A percentile compares a stretch with the other conserved stretches of the same genome.
Conservation (phyloP, 495 filamentous ascomycete genomes). For the Entonaema liquescens region DNA sequence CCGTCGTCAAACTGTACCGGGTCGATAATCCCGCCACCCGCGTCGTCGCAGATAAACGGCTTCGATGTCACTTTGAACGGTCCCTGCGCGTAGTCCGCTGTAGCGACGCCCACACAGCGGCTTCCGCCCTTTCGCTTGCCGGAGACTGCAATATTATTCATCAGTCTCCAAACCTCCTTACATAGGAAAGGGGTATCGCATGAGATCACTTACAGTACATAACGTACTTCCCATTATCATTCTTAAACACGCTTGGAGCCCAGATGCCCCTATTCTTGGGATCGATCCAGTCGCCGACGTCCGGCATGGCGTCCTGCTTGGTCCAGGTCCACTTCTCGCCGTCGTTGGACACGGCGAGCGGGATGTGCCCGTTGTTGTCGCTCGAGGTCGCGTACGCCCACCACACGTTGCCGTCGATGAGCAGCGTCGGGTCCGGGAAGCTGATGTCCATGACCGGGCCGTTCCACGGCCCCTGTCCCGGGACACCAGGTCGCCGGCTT, state of each 20-base stretch:
- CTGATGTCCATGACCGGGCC: slow-evolving; percentile 20
- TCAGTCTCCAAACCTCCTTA: no score
- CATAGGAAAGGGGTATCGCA: neutral
- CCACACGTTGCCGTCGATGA: slow-evolving; percentile 14
- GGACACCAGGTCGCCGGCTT: neutral
- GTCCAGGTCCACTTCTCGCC: slow-evolving; percentile 15
- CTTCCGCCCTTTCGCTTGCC: neutral
- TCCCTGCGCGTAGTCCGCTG: neutral
- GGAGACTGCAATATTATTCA: neutral
- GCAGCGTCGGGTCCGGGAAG: slow-evolving; percentile 17
- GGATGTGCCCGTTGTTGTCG: slow-evolving; percentile 13
- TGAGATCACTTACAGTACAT: slow-evolving; percentile 6
- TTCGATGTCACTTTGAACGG: slow-evolving; percentile 10
- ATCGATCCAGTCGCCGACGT: slow-evolving; percentile 14
- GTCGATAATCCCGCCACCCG: slow-evolving; percentile 64
- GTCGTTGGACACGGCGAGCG: slow-evolving; percentile 8
- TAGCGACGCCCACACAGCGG: neutral
- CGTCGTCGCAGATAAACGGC: slow-evolving; percentile 49
- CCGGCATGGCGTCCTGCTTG: slow-evolving; percentile 15
- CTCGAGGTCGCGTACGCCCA: slow-evolving; percentile 20
- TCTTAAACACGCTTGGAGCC: slow-evolving; percentile 18
- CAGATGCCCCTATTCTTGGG: slow-evolving; percentile 13
- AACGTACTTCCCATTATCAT: slow-evolving; percentile 14
- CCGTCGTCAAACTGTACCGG: slow-evolving; percentile 61
- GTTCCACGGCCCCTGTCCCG: slow-evolving; percentile 14